Evolutionary conservation across 176 grass and related monocot genomes (phyloP), one percentile per base, ranked within the genome.

Genomic region (Saccharum spontaneum): DNA sequence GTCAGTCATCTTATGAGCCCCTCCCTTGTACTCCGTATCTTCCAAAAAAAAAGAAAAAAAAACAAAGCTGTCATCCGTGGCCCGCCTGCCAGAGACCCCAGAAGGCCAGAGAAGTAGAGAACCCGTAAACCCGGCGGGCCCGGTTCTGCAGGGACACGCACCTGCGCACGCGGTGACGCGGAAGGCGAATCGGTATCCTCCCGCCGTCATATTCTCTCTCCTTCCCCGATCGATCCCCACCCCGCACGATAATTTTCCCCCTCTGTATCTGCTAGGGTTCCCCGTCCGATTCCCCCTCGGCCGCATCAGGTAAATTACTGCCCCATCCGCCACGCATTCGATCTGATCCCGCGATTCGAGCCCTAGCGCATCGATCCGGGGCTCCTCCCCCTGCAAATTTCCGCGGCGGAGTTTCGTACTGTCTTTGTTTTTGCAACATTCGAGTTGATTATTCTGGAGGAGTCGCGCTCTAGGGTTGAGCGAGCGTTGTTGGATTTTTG

Each of bases 231-330:
- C 67, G 44, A 18, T 14, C 33, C 40, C 81, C n/a, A 62, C 18
- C 38, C 67, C n/a, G 66, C 73, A 20, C 28, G 8, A 24, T 30
- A 6, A 30, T 71, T 15, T 50, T 5, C 48, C 48, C 38, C 66
- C 13, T 52, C 71, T 28, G 3, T 11, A 1, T 15, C 26, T 71
- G 76, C 61, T 71, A 86, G 82, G 83, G 83, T 86, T 67, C 78
- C 66, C 3, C 44, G 0, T 34, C 26, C 66, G 54, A 71, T 66
- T 66, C 36, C 33, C 22, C 24, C 78, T 71, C 73, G 15, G 8
- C 8, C 5, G 36, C 15, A 45, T 48, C 78, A 86, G 88, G 88
- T 86, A 90, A 89, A 39, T 5, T 16, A 73, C 73, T 55, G 2
- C 0, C 3, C 61, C 49, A 37, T 38, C 8, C 31, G 52, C 67